Base-by-base conservation (phyloP, 495 filamentous ascomycete species). In the Friedmanniomyces simplex region DNA sequence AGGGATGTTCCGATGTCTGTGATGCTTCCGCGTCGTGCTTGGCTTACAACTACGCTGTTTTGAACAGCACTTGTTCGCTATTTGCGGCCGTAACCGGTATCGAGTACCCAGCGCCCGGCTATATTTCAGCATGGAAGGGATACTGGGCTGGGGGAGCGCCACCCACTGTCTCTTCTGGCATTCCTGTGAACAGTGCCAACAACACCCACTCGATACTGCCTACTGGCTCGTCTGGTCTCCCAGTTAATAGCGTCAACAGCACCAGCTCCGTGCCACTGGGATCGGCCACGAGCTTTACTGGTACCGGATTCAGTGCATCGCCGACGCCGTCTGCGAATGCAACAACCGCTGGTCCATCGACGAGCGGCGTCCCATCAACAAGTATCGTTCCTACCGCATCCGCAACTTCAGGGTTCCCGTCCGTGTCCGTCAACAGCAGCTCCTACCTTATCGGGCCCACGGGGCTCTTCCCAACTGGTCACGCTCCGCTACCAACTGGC, bases 41-140 rank as follows among this genome's bases (percentile, higher is more conserved):
- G 16, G 56, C 48, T 20, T 16, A 53, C 48, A 58, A 58, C 50
- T 58, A 53, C 50, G 28, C 21, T 20, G n/a, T 20, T 20, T 28
- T 7, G 2, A 42, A 21, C 11, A 13, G 11, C 5, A 12, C 13
- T 11, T 57, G 55, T 30, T 20, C 55, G 20, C 18, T 57, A 7
- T 2, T 57, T 10, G 6, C 45, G 25, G 47, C n/a, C 36, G 47
- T 57, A 10, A 50, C 55, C 30, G 55, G 55, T 18, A 43, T 57
- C 6, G n/a, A 51, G 7, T 57, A 10, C 36, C 25, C 49, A 4
- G 55, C 45, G 7, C 45, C 47, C 2, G 25, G 30, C 11, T 36
- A 14, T 20, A 41, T 51, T 6, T 45, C 2, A 26, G 55, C 55
- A 18, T 57, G 30, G 26, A 21, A 51, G 26, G 55, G 55, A 4